Base-by-base conservation (phyloP, 495 filamentous ascomycete species). In the Massariosphaeria phaeospora region DNA sequence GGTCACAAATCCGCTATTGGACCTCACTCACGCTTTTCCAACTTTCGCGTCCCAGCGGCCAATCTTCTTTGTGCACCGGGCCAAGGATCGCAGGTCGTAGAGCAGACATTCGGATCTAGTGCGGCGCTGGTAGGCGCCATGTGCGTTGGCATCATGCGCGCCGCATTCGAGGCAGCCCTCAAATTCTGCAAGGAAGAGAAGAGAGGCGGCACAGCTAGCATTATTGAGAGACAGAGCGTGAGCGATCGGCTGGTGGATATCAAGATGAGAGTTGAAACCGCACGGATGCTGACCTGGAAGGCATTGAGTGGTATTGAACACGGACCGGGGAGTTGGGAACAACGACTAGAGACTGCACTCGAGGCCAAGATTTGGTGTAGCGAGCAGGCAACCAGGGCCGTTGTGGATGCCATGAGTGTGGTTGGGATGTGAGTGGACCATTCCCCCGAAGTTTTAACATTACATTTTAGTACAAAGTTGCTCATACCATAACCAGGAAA, bases 281-380 rank as follows among this genome's bases (percentile, higher is more conserved):
- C 70, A n/a, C 66, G 78, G 40, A 61, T 69, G 6, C 38, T 81
- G 50, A 76, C 72, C 0, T 80, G 76, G 76, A 81, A 79, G 61
- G 76, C 76, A 1, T 63, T 70, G 0, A 52, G 73, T 48, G 68
- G 61, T 3, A 50, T 77, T 34, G 69, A 77, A 50, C 62, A 69
- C 7, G 72, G 69, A 0, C 62, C 66, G 0, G 69, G 70, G 2
- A 68, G 69, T 34, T 72, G 75, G 52, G 65, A 72, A 26, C 66
- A 66, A 0, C 61, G 72, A 39, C 41, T 71, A 15, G 76, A 79
- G 64, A 48, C 76, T 48, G 71, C 71, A 2, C 60, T 77, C 15
- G 70, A 73, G n/a, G 73, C 75, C 17, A 79, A 81, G 67, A 67
- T 79, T 0, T 81, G 66, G 54, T 73, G 75, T 51, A 75, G 67